Base-by-base conservation (phyloP, 2,329 filamentous ascomycete genomes). In the Aureobasidium pullulans region DNA sequence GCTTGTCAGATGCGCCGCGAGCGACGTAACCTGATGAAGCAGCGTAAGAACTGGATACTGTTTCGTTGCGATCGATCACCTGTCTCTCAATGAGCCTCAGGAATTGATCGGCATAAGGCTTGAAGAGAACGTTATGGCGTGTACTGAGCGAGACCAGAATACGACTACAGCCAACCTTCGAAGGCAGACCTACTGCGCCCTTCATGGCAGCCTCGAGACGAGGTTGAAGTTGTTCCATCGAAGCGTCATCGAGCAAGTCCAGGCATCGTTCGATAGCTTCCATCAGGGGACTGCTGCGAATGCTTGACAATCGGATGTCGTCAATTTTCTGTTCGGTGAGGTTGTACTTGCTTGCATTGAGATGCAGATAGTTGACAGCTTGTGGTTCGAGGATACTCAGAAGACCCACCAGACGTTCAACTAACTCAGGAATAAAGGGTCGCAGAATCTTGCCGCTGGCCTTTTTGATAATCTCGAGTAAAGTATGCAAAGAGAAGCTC, bases 231-330 rank as follows among this genome's bases (percentile, higher is more conserved):
- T 85, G 79, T 47, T 81, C 80, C 84, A 96, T 93, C n/a, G 88
- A 86, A 4, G 79, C 76, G 6, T 84, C 85, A 68, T 97, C 90
- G 1, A 95, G 80, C 56, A 89, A 85, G 61, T 96, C 90, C 34
- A 99, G 82, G 67, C 89, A 90, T 64, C 92, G 84, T 66, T 96
- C 90, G 59, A 97, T 90, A 1, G 91, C 91, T 71, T 96, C 92
- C 68, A 92, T 95, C 64, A 99, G 85, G 0, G 94, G 93, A 15
- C 90, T 96, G 56, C 84, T 84, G 31, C 90, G 88, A 32, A 96
- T 90, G 70, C 86, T 88, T 40, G 84, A 86, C 13, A 94, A 84
- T 59, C 94, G 83, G 72, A 91, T 82, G 69, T 90, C 92, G 72
- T 99, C 94, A 59, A 99, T 90, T 67, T 93, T 86, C 65, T 96